A percentile compares a stretch with the other conserved stretches of the same genome.
Conservation (phyloP, 2,329 filamentous ascomycete species). For the Elsinoe batatas region DNA sequence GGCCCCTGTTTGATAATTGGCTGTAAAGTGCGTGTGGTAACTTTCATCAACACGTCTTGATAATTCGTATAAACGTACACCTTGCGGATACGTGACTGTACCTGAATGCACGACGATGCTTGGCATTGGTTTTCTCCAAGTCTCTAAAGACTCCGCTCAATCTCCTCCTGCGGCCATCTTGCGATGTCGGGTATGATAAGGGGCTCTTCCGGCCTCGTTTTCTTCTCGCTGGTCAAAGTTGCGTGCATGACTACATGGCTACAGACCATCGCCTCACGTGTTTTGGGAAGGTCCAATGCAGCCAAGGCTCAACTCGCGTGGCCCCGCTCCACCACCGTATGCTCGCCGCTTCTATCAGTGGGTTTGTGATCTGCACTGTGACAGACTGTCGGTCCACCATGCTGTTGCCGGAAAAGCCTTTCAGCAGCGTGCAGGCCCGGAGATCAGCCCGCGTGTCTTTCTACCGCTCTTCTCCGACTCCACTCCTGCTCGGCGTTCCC, state of each 20-base stretch:
- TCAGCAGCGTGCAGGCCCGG: neutral
- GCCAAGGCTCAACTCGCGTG: neutral
- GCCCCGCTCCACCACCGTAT: neutral
- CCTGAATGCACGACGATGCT: too few relatives aligned
- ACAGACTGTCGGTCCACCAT: neutral
- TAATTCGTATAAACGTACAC: too few relatives aligned
- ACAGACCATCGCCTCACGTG: neutral
- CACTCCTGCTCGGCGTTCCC: neutral
- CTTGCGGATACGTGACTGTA: too few relatives aligned
- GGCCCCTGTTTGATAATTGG: too few relatives aligned
- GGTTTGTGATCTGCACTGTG: neutral
- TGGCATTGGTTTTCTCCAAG: too few relatives aligned
- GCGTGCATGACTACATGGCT: neutral
- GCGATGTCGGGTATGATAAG: too few relatives aligned
- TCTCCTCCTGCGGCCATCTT: too few relatives aligned
- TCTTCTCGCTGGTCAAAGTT: neutral
- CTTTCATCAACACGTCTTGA: too few relatives aligned
- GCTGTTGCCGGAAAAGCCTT: neutral
- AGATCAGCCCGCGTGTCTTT: neutral
- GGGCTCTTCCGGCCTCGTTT: neutral
- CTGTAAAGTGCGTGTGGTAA: too few relatives aligned
- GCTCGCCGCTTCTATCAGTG: neutral
- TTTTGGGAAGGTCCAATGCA: constrained; percentile 1
- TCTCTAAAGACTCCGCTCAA: too few relatives aligned
- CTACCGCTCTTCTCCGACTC: neutral